Conservation (phyloP, 148 eudicot genomes). For the Simmondsia chinensis region DNA sequence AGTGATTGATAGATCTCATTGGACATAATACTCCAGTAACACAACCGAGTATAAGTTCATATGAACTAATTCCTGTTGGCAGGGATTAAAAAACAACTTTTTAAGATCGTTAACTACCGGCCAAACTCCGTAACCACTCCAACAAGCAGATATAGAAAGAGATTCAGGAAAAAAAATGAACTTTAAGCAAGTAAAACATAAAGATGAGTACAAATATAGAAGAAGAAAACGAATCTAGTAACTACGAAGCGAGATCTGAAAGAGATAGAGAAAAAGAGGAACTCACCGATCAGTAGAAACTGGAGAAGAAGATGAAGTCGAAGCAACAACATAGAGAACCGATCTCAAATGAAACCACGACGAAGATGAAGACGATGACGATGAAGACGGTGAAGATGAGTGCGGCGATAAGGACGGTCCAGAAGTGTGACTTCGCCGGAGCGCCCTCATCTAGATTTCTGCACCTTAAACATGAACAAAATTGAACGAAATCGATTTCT, state of each 20-base stretch:
- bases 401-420: slow-evolving; percentile 17
- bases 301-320: slow-evolving; percentile 34
- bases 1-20: too few species aligned
- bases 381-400: slow-evolving; percentile 23
- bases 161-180: not conserved
- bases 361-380: slow-evolving; percentile 22
- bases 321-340: slow-evolving; percentile 49
- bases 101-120: too few species aligned
- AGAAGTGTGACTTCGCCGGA: slow-evolving; percentile 45
- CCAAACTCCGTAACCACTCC: too few species aligned
- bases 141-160: not conserved
- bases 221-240: not conserved
- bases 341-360: slow-evolving; percentile 68
- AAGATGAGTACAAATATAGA: not conserved
- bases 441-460: slow-evolving; percentile 43
- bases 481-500: too few species aligned
- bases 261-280: slow-evolving; percentile 1
- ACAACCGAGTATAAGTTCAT: too few species aligned
- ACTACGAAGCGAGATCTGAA: slow-evolving; percentile 5
- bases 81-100: too few species aligned
- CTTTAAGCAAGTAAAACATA: too few species aligned
- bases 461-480: slow-evolving; percentile 21
- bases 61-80: too few species aligned
- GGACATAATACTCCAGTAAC: too few species aligned
- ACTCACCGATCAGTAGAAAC: slow-evolving; percentile 51